Base-by-base conservation (phyloP, 352 stramenopile genomes). In the Globisporangium polare region DNA sequence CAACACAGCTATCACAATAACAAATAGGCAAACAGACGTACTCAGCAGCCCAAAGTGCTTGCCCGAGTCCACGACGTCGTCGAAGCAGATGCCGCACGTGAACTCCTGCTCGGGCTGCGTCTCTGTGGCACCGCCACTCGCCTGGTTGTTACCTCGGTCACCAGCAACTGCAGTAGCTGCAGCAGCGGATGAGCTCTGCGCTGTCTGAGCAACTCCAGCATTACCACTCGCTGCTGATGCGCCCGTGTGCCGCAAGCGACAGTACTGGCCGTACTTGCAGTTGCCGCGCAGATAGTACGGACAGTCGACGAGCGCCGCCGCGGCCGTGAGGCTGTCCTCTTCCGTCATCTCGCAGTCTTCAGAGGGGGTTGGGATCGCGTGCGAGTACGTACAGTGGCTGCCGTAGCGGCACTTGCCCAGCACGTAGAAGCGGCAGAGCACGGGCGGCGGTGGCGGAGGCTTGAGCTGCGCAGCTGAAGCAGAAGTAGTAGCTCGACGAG, bases 11-110 rank as follows among this genome's bases (percentile, higher is more conserved):
- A n/a, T 17, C 4, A 26, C 27, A 22, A 26, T 27, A 41, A 22
- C 24, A 37, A 13, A n/a, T n/a, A n/a, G n/a, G n/a, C 18, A 39
- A 37, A 10, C 2, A 13, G 46, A 74, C 77, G 59, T 69, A 91
- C 83, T 79, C 27, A 92, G 51, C n/a, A 92, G 73, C 0, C 83
- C 83, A 73, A 92, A 92, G 53, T 89, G 68, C 63, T 92, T 92
- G 63, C 81, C 80, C 10, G 67, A 77, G 55, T 90, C 68, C 24
- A 92, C 81, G 37, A 92, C 83, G 56, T 92, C 83, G 57, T 92
- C 83, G 56, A 92, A 90, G 73, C 83, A 92, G 31, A 92, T 86
- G n/a, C 83, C 83, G 50, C 83, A 92, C 26, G 76, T 90, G 42
- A 77, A 84, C 53, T 88, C 78, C 22, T 76, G 65, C 22, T 82